Conservation (phyloP, 75 land plant species). For the Sequoia sempervirens region DNA sequence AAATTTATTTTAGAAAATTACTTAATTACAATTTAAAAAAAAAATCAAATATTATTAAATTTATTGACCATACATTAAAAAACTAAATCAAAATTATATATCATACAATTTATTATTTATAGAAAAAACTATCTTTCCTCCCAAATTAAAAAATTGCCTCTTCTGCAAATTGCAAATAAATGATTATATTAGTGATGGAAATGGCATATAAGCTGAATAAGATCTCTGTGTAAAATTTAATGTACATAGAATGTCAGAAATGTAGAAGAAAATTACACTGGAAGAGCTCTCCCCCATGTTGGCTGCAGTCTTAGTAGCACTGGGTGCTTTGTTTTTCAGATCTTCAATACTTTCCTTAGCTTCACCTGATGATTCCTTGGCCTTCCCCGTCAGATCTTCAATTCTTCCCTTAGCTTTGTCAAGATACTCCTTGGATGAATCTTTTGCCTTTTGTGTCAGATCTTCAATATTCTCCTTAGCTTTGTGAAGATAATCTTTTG, state of each 20-base stretch:
- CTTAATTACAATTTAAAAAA: too few species aligned
- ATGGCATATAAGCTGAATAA: not conserved
- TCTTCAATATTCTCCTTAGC: not conserved
- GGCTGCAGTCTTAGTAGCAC: not conserved
- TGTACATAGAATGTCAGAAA: not conserved
- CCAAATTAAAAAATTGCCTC: too few species aligned
- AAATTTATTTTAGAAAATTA: too few species aligned
- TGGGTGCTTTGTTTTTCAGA: not conserved
- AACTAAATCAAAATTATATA: too few species aligned
- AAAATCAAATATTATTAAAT: too few species aligned
- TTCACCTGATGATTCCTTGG: not conserved
- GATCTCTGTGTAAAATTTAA: not conserved
- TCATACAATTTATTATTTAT: too few species aligned
- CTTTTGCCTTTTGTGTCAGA: not conserved
- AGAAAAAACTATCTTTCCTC: too few species aligned
- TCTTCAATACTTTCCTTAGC: not conserved
- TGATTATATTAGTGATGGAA: not conserved
- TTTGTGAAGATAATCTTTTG: constrained; percentile 1
- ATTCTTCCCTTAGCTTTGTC: not conserved
- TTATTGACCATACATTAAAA: too few species aligned
- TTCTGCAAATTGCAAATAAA: not conserved
- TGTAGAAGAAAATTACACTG: not conserved
- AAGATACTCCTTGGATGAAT: not conserved
- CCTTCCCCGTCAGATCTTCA: not conserved
- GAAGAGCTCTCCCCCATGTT: not conserved